Conservation (phyloP, 2,329 filamentous ascomycete genomes). For the Zymoseptoria tritici region DNA sequence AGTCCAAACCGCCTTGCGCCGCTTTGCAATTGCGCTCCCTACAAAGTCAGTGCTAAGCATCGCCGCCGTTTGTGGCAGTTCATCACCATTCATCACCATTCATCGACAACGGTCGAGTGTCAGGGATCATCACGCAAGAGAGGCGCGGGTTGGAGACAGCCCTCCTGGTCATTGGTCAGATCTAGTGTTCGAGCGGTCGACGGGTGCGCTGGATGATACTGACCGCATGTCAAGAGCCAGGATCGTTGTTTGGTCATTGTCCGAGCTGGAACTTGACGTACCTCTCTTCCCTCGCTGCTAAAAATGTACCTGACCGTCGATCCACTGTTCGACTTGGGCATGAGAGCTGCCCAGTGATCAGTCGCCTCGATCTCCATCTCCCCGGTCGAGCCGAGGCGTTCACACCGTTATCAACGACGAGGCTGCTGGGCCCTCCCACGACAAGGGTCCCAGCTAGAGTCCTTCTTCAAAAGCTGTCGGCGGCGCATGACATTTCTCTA, state of each 20-base stretch:
- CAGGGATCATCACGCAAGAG: conserved; percentile 23
- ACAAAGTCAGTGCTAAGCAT: background rate
- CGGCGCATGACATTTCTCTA: background rate
- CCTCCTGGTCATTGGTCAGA: conserved; percentile 10
- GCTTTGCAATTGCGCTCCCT: background rate
- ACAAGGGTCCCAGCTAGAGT: background rate
- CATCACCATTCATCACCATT: conserved; percentile 14
- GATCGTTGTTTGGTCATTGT: background rate
- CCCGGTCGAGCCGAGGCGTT: background rate
- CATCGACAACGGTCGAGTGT: conserved; percentile 2
- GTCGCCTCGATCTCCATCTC: background rate
- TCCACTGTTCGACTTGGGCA: too few species aligned
- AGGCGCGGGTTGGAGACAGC: conserved; percentile 12
- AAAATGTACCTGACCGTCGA: too few species aligned
- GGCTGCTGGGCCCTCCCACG: too few species aligned
- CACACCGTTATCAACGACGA: background rate
- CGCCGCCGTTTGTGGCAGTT: conserved; percentile 18
- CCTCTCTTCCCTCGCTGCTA: background rate
- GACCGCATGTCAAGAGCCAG: background rate
- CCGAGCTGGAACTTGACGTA: background rate
- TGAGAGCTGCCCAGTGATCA: background rate
- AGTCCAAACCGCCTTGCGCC: background rate
- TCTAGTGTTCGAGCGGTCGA: background rate
- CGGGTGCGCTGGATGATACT: background rate
- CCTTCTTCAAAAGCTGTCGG: background rate